Conservation (phyloP, 225 moss, liverwort and hornwort genomes). For the Lunularia cruciata region DNA sequence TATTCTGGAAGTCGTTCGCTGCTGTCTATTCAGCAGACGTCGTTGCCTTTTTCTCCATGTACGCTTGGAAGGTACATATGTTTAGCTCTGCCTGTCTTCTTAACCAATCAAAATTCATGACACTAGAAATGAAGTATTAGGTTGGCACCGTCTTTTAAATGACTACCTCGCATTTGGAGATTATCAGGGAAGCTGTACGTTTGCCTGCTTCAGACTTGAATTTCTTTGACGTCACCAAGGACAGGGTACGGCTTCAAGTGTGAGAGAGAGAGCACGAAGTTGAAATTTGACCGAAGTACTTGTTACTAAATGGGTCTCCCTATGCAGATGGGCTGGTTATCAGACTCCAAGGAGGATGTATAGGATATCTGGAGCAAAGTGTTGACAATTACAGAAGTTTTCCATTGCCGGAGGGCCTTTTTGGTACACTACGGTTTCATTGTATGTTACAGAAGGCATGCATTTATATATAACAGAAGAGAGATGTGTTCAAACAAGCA, state of each 20-base stretch:
- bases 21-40: slow-evolving; percentile 94
- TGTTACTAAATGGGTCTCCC: background rate
- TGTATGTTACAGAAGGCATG: no score
- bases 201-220: background rate
- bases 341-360: slow-evolving; percentile 19
- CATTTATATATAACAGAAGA: no score
- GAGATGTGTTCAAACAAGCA: no score
- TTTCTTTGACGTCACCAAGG: background rate
- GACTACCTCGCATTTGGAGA: background rate
- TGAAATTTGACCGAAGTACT: background rate
- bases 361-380: no score
- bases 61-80: slow-evolving; percentile 84
- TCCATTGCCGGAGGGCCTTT: no score
- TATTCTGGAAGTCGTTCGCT: slow-evolving; percentile 92
- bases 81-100: background rate
- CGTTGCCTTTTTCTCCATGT: slow-evolving; percentile 84
- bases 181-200: background rate
- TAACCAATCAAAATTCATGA: background rate
- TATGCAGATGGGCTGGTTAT: slow-evolving; percentile 38
- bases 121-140: background rate
- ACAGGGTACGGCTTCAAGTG: background rate
- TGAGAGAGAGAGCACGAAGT: background rate
- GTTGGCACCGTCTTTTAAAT: background rate
- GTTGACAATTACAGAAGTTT: no score
- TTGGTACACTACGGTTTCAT: no score